phyloP scores from a whole-genome alignment of 2,329 filamentous ascomycete species.

The Colletotrichum endophyticum region DNA sequence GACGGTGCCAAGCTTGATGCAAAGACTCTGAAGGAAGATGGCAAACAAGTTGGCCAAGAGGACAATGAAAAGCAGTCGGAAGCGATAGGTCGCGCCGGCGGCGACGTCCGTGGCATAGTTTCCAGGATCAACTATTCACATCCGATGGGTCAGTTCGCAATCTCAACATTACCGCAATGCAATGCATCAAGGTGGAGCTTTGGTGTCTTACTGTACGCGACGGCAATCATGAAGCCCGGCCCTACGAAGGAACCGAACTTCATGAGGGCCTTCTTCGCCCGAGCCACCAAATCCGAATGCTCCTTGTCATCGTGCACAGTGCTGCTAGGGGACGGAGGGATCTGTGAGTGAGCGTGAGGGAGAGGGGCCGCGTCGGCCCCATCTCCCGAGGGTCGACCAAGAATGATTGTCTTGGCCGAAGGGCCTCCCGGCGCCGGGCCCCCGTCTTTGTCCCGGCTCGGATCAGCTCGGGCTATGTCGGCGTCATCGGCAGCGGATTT shows the following conservation, averaged over 20 bases:
- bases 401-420: conserved; percentile 1
- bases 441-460: not conserved
- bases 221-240: conserved; percentile 69
- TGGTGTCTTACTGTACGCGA: conserved; percentile 56
- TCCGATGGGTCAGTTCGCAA: not conserved
- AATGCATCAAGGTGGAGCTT: not conserved
- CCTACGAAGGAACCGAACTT: conserved; percentile 66
- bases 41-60: conserved; percentile 74
- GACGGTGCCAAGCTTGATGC: conserved; percentile 72
- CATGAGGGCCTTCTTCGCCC: conserved; percentile 33
- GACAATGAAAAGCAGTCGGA: conserved; percentile 70
- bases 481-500: not conserved
- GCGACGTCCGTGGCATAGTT: conserved; percentile 76
- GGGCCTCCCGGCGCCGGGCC: not conserved
- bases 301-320: not conserved
- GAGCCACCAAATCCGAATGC: not conserved
- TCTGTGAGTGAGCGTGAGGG: conserved; percentile 6
- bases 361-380: conserved; percentile 9
- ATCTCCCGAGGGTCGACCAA: conserved; percentile 18
- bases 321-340: not conserved
- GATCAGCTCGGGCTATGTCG: not conserved
- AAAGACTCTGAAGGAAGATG: conserved; percentile 71
- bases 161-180: not conserved
- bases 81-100: conserved; percentile 70
- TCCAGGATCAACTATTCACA: conserved; percentile 56